Conservation (phyloP, 164 flowering plant genomes). For the Stephania yunnanensis region DNA sequence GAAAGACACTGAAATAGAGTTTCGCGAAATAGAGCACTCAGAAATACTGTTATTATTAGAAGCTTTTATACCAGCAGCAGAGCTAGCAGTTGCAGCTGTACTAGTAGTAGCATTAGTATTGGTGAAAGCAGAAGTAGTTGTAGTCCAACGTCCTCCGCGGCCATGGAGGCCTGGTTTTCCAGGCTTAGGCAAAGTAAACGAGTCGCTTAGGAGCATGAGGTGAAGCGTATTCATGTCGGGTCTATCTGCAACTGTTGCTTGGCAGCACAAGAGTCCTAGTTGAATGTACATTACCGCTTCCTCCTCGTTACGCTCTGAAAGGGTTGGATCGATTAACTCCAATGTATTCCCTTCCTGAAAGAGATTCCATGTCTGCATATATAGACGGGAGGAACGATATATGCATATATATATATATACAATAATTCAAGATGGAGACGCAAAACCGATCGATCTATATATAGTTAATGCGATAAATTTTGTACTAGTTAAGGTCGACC, state of each 20-base stretch:
- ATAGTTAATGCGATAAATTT: no score
- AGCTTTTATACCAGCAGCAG: conserved; percentile 18
- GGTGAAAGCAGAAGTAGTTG: conserved; percentile 31
- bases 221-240: conserved; percentile 67
- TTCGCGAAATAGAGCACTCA: conserved; percentile 42
- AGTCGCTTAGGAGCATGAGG: conserved; percentile 68
- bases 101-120: conserved; percentile 23
- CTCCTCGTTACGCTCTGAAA: conserved; percentile 29
- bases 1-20: conserved; percentile 64
- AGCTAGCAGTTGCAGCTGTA: conserved; percentile 14
- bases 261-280: conserved; percentile 69
- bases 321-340: conserved; percentile 54
- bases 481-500: background rate
- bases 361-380: conserved; percentile 56
- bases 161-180: conserved; percentile 75
- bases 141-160: conserved; percentile 48
- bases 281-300: conserved; percentile 72
- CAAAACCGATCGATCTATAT: background rate
- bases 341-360: conserved; percentile 40
- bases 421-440: background rate
- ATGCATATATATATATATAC: background rate
- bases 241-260: conserved; percentile 50
- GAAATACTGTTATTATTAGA: conserved; percentile 28
- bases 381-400: background rate
- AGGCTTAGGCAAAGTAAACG: conserved; percentile 57